Conservation (phyloP, 345 rosid species). For the Brassica carinata region DNA sequence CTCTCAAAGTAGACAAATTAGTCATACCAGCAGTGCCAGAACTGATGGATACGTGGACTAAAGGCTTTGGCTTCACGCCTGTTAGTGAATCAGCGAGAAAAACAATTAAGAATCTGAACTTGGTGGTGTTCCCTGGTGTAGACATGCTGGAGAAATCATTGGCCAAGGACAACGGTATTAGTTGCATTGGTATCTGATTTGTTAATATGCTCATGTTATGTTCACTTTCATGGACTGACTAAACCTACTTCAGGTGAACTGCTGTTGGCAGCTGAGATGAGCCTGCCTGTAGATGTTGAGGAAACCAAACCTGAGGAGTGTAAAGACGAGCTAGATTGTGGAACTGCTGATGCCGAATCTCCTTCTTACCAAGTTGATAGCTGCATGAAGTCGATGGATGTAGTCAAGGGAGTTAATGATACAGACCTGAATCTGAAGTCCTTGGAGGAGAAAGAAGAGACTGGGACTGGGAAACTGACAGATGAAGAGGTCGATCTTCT, state of each 20-base stretch:
- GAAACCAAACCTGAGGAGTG: conserved; percentile 27
- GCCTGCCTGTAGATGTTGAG: conserved; percentile 16
- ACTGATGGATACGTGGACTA: conserved; percentile 82
- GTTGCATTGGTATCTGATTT: conserved; percentile 5
- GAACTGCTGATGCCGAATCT: conserved; percentile 40
- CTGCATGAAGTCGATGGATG: conserved; percentile 17
- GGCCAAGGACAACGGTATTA: conserved; percentile 49
- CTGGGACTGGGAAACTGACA: not conserved
- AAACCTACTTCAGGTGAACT: conserved; percentile 39
- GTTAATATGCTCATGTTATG: not conserved
- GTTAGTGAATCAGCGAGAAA: conserved; percentile 48
- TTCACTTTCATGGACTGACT: conserved; percentile 9
- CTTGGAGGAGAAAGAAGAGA: conserved; percentile 22
- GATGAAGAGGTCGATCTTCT: not conserved
- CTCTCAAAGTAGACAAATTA: conserved; percentile 72
- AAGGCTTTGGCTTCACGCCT: conserved; percentile 79
- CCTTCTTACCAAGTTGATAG: conserved; percentile 33
- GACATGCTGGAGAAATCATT: conserved; percentile 80
- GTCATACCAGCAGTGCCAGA: conserved; percentile 94
- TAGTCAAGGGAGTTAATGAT: not conserved
- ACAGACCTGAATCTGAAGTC: conserved; percentile 6
- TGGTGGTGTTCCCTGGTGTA: conserved; percentile 88
- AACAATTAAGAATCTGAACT: conserved; percentile 59
- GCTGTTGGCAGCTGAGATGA: conserved; percentile 33
- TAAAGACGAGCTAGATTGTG: conserved; percentile 22